These are phyloP conservation scores for Mycena galopus DNA, from an alignment of 768 basidiomycete species.

Conservation along the genomic window DNA sequence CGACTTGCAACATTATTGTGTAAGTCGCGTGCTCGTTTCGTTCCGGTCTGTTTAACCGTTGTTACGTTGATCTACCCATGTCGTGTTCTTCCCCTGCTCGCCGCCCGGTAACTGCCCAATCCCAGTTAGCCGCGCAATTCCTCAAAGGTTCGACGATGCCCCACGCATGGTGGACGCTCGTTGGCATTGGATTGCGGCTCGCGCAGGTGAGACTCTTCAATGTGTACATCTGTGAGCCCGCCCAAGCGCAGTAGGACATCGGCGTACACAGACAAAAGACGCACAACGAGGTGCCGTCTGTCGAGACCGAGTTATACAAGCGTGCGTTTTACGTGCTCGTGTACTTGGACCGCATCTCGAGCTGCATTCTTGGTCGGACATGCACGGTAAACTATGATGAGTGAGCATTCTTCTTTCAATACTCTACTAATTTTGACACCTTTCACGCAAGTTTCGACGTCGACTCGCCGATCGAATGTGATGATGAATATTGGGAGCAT, in stretches of 20 bases:
- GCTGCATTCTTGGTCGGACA: constrained; percentile 66
- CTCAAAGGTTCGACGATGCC: constrained; percentile 69
- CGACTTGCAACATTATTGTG: constrained; percentile 79
- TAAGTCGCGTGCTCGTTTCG: no score
- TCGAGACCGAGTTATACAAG: constrained; percentile 81
- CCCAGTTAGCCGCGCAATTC: constrained; percentile 65
- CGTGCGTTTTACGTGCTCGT: constrained; percentile 68
- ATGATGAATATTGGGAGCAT: constrained; percentile 79
- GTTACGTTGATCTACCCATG: no score
- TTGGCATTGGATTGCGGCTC: constrained; percentile 55
- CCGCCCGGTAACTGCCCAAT: background rate
- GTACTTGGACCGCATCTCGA: constrained; percentile 58
- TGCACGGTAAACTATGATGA: constrained; percentile 8
- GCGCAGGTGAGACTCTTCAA: constrained; percentile 44
- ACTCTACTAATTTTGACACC: background rate
- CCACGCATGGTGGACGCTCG: constrained; percentile 75
- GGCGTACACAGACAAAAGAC: constrained; percentile 40
- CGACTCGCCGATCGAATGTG: constrained; percentile 70
- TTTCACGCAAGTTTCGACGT: constrained; percentile 70
- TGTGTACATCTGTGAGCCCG: constrained; percentile 56
- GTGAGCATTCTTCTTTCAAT: constrained; percentile 56
- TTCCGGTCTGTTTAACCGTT: no score
- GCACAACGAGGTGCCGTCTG: constrained; percentile 48
- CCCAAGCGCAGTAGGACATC: constrained; percentile 46
- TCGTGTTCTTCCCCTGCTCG: no score